Evolutionary conservation across 495 filamentous ascomycete species (phyloP), one percentile per base, ranked within the genome.

Genomic region (Xylaria intraflava): DNA sequence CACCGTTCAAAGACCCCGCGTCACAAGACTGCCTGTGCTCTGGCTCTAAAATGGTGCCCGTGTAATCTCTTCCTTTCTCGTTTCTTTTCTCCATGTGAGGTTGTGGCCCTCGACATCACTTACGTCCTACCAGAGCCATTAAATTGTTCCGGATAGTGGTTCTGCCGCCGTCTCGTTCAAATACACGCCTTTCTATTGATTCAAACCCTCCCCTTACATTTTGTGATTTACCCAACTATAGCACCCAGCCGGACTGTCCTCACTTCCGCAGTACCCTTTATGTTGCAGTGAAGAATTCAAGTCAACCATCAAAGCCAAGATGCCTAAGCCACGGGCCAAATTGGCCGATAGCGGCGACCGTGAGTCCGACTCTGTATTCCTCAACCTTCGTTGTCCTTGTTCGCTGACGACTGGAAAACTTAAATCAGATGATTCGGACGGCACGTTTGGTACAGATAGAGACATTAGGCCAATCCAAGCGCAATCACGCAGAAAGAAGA

Each of bases 401-500:
- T 36, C 22, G 10, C 9, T 36, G 19, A 23, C 30, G 3, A 36
- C 10, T 11, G 2, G 30, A 2, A 10, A 8, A 36, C 19, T n/a
- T 20, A 27, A 30, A 10, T 48, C 41, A 24, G 62, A 61, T 12
- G 51, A 49, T 3, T 31, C 53, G 5, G 58, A 53, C 10, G 26
- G 27, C 26, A 39, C 44, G 17, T 45, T 60, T 24, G 49, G 53
- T 30, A 23, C 26, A 31, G n/a, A 38, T 17, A 3, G 14, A 38
- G 35, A 26, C 5, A 26, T 12, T 6, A 26, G 6, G 2, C 20
- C 6, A 26, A 11, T 8, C 12, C 20, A 24, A n/a, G 20, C 23
- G 20, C 22, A 10, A 46, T 17, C 36, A 19, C 44, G 45, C 17
- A 46, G 33, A n/a, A 55, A 57, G 49, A 65, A 61, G 33, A 52